Conservation (phyloP, 441 rosid species). For the Capsella rubella region DNA sequence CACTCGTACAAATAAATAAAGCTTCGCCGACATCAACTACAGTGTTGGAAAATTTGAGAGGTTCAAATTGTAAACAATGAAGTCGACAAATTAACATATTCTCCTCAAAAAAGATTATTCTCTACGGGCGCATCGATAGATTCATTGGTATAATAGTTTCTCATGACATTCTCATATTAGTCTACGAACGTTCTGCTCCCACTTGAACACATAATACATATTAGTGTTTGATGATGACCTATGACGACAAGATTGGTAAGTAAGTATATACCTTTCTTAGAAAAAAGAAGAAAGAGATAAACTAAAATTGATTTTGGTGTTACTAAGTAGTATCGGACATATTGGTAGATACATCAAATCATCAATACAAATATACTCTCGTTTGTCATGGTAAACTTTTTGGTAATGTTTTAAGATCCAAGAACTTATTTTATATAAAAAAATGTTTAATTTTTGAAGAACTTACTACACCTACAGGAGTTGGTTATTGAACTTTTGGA, state of each 20-base stretch:
- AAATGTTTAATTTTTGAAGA: no score
- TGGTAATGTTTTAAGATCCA: no score
- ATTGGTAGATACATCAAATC: no score
- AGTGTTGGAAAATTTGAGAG: conserved; percentile 20
- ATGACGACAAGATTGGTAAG: conserved; percentile 12
- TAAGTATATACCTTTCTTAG: not conserved
- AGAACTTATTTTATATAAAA: no score
- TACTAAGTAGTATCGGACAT: no score
- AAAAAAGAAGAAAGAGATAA: not conserved
- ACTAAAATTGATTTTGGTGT: no score
- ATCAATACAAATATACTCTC: no score
- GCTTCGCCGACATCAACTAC: conserved; percentile 27
- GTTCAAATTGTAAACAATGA: conserved; percentile 6
- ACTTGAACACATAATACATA: not conserved
- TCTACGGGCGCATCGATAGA: not conserved
- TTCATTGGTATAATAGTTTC: not conserved
- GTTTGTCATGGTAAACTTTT: no score
- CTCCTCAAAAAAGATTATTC: conserved; percentile 5
- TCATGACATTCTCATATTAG: conserved; percentile 20
- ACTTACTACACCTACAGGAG: no score
- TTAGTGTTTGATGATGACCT: conserved; percentile 22
- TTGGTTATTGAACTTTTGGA: no score
- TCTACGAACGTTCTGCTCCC: not conserved
- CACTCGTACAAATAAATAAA: conserved; percentile 1
- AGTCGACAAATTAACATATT: conserved; percentile 26